Base-by-base conservation (phyloP, 805 yeast genomes). In the Wilhelminamyces savonicus region DNA sequence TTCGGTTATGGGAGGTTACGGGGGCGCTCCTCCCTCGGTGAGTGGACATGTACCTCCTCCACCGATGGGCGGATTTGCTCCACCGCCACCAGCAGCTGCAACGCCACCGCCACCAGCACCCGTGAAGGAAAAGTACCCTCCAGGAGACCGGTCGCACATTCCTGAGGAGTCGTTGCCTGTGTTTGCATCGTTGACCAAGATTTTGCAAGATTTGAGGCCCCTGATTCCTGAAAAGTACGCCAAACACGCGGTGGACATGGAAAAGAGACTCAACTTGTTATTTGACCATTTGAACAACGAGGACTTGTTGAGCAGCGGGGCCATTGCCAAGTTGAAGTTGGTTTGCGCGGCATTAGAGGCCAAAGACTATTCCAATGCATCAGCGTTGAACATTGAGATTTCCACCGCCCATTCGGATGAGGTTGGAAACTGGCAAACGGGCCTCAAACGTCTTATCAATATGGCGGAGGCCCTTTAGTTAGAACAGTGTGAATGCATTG, bases 361-460 rank as follows among this genome's bases (percentile, higher is more conserved):
- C 8, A 68, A 69, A 36, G 79, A 85, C 35, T 83, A 62, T 50
- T 53, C 56, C 4, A 61, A 61, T 11, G 97, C 97, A 1, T 56
- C 68, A 30, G 54, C 67, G 2, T 43, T 74, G 20, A 76, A 74
- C 37, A 52, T 66, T 21, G 74, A 76, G 29, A 70, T 92, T 36
- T 73, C 82, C 14, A 69, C 85, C 6, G 69, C 73, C 21, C 69
- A 74, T 38, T 70, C 79, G 15, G 74, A 71, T 15, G 94, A 88
- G 54, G 75, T 82, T 40, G 96, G 95, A 10, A 77, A 81, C 46
- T 92, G 98, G 98, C 74, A 82, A 62, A 75, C 82, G 19, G 98
- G 98, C 44, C 80, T 92, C 27, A 86, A 82, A 56, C 76, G 97
- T 44, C 69, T 92, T 39, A 76, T 90, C 37, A 81, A 80, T 39